phyloP scores from a whole-genome alignment of 768 basidiomycete species.

The Pleurotus djamor region DNA sequence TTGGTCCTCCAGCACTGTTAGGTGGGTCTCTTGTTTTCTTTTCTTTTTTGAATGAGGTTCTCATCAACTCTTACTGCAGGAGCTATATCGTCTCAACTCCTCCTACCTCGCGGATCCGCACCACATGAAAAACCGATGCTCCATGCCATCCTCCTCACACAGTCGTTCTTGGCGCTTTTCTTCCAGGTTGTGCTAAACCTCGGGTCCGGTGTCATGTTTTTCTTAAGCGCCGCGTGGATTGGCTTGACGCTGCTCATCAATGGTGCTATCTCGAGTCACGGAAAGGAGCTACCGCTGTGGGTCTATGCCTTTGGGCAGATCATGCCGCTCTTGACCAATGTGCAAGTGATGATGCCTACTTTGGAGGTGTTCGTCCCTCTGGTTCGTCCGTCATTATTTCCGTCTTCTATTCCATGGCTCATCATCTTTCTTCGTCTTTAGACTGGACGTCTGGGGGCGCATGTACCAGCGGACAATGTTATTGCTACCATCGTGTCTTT shows the following conservation, averaged over 20 bases:
- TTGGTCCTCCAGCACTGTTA: constrained; percentile 70
- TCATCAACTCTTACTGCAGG: constrained; percentile 34
- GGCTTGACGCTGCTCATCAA: constrained; percentile 59
- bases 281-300: constrained; percentile 46
- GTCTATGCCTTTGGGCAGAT: constrained; percentile 63
- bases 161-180: constrained; percentile 49
- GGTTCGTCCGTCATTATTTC: constrained; percentile 34
- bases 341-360: constrained; percentile 56
- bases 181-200: constrained; percentile 63
- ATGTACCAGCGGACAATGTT: constrained; percentile 86
- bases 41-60: neutral
- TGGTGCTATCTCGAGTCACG: constrained; percentile 23
- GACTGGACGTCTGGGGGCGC: constrained; percentile 82
- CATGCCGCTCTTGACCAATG: constrained; percentile 54
- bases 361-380: constrained; percentile 91
- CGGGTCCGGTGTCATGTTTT: constrained; percentile 77
- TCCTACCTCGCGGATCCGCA: constrained; percentile 37
- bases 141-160: constrained; percentile 58
- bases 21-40: constrained; percentile 40
- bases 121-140: constrained; percentile 58
- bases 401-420: neutral
- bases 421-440: constrained; percentile 20
- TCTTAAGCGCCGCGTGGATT: constrained; percentile 57
- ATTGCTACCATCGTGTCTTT: constrained; percentile 75
- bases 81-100: constrained; percentile 57